phyloP scores from a whole-genome alignment of 306 rosid genomes.

The Cicer bijugum region DNA sequence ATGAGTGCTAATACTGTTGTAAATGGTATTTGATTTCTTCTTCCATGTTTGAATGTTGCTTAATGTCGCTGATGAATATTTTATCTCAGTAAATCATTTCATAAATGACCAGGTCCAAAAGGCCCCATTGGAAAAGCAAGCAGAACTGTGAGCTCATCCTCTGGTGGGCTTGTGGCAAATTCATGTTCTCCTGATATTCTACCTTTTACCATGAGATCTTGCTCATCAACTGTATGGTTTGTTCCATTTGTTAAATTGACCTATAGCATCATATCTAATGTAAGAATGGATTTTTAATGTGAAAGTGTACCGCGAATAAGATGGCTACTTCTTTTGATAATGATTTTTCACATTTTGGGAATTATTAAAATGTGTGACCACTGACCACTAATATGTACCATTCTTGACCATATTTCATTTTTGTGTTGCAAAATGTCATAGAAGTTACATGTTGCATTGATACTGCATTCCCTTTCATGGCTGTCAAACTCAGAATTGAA shows the following conservation, averaged over 20 bases:
- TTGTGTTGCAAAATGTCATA: conserved; percentile 12
- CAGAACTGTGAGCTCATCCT: conserved; percentile 45
- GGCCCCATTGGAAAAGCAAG: conserved; percentile 51
- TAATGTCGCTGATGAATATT: conserved; percentile 25
- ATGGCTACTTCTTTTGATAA: neutral
- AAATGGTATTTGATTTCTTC: conserved; percentile 45
- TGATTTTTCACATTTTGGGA: neutral
- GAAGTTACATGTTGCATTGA: conserved; percentile 11
- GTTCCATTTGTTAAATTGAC: conserved; percentile 33
- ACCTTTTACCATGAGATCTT: conserved; percentile 60
- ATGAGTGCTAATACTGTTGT: conserved; percentile 39
- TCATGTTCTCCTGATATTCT: conserved; percentile 42
- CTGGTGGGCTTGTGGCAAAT: conserved; percentile 48
- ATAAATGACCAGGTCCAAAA: conserved; percentile 54
- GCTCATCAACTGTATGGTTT: conserved; percentile 74
- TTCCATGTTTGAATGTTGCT: conserved; percentile 2
- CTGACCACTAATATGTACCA: neutral
- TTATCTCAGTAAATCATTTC: conserved; percentile 36
- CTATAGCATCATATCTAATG: conserved; percentile 23
- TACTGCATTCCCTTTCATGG: conserved; percentile 15
- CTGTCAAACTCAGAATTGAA: neutral
- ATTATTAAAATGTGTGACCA: neutral
- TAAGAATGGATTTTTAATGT: conserved; percentile 8
- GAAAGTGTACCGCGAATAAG: conserved; percentile 11
- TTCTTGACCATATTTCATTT: conserved; percentile 29